Evolutionary conservation across 441 rosid genomes (phyloP), one percentile per base, ranked within the genome.

Genomic region (Adansonia rubrostipa): DNA sequence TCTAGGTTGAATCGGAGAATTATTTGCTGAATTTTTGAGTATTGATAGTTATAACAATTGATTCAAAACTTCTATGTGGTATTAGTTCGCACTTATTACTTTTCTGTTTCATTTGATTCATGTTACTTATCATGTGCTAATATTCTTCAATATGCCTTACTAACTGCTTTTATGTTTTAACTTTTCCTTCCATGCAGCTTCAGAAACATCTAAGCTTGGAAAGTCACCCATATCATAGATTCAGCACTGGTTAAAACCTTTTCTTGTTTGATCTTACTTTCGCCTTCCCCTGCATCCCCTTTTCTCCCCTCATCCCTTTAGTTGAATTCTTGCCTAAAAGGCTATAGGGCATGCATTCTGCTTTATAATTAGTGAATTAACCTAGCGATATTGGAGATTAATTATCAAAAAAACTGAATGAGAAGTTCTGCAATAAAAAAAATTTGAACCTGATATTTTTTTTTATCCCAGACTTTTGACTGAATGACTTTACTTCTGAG

Each of bases 191-290:
- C 56, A 54, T 85, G 83, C 92, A 95, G 99, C 89, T 95, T 77
- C 87, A 86, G 75, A 95, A 92, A 77, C 95, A 93, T 83, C 82
- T 92, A 73, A 92, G 94, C 82, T 80, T 68, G 80, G 89, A 89
- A 87, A 85, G 83, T 61, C 96, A 95, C 79, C 98, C 99, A 24
- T 95, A 74, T 85, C 99, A 95, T 84, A 95, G 93, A 77, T 95
- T 95, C 72, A 82, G 94, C 87, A 93, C 99, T 79, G 98, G 99
- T 93, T 33, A 80, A 88, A 47, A 40, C 9, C 33, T 66, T 66
- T 11, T 28, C 68, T 61, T 65, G 13, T 64, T 79, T 17, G 51
- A 33, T 17, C 47, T 78, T 42, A 53, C 64, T 54, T 42, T 62
- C 48, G 22, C 48, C 48, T n/a, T 54, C 62, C 9, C 63, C 19